Percentiles rank a stretch among this genome's conserved stretches.
Evolutionary conservation across 768 basidiomycete species (phyloP).

Genomic region (Termitomyces sp.): DNA sequence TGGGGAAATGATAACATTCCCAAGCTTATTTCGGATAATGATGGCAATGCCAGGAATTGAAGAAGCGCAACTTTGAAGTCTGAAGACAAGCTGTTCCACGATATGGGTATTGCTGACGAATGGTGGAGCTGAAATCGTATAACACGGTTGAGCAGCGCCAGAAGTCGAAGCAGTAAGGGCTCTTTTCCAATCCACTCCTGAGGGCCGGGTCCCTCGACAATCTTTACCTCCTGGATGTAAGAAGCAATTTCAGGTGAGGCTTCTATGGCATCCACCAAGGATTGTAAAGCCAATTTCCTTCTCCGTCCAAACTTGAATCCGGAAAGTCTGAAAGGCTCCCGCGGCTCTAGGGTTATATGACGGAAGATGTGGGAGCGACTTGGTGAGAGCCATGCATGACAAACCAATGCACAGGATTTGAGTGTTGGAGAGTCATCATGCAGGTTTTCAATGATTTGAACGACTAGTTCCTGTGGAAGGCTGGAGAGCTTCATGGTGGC

Average conservation of each 20-base stretch:
- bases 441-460: conserved; percentile 20
- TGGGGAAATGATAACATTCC: conserved; percentile 15
- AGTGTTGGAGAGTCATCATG: conserved; percentile 17
- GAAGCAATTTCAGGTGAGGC: conserved; percentile 9
- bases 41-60: conserved; percentile 13
- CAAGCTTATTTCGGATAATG: conserved; percentile 16
- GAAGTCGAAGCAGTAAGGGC: conserved; percentile 12
- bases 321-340: conserved; percentile 1
- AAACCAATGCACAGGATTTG: conserved; percentile 21
- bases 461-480: conserved; percentile 24
- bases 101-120: conserved; percentile 16
- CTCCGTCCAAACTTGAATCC: background rate
- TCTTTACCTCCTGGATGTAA: conserved; percentile 17
- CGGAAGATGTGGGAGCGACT: conserved; percentile 21
- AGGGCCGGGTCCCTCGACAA: conserved; percentile 19
- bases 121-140: conserved; percentile 18
- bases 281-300: conserved; percentile 6
- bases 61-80: conserved; percentile 13
- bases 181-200: conserved; percentile 19
- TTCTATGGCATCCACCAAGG: conserved; percentile 14
- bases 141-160: conserved; percentile 15
- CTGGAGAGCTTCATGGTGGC: background rate
- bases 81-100: conserved; percentile 14
- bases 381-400: conserved; percentile 19
- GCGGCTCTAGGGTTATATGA: conserved; percentile 16